Base-by-base conservation (phyloP, 345 rosid genomes). In the Gynandropsis gynandra region DNA sequence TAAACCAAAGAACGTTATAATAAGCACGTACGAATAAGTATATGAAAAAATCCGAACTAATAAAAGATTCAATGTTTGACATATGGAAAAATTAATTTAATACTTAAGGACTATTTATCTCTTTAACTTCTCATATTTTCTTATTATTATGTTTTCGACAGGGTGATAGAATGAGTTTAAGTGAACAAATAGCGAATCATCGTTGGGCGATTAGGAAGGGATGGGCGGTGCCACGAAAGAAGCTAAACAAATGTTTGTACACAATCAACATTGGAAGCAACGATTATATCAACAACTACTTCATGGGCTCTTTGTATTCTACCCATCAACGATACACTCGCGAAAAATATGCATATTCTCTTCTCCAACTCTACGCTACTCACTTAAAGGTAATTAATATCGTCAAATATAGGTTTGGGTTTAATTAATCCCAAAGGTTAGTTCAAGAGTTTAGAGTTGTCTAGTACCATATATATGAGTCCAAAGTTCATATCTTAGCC, bases 201-300 rank as follows among this genome's bases (percentile, higher is more conserved):
- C 41, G 37, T 37, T 36, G 0, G 10, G 72, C 68, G 4, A 57
- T 72, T 24, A 14, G 4, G 21, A 59, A 63, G 15, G 19, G 27
- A n/a, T 46, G 68, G 8, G 70, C 69, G 1, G 39, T 65, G 11
- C 42, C 63, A 50, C 1, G 16, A 41, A 1, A 62, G 7, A 62
- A 42, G 43, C 51, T 79, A 11, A 50, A 58, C 16, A 62, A 69
- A 55, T 80, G 85, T 65, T 59, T 76, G 12, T 73, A 76, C 49
- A 16, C 57, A 10, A 66, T 76, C 10, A 66, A 50, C 50, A 72
- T 74, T 0, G 81, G 85, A 35, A 68, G 48, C 66, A 74, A 76
- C 4, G 85, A 80, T 61, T 76, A 76, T 46, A 53, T 76, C 19
- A 74, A 72, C 70, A 71, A 80, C 63, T 80, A 76, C 57, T 80